Evolutionary conservation across 2,329 filamentous ascomycete species (phyloP), one percentile per base, ranked within the genome.

Genomic region (Incumbomyces delicatus): DNA sequence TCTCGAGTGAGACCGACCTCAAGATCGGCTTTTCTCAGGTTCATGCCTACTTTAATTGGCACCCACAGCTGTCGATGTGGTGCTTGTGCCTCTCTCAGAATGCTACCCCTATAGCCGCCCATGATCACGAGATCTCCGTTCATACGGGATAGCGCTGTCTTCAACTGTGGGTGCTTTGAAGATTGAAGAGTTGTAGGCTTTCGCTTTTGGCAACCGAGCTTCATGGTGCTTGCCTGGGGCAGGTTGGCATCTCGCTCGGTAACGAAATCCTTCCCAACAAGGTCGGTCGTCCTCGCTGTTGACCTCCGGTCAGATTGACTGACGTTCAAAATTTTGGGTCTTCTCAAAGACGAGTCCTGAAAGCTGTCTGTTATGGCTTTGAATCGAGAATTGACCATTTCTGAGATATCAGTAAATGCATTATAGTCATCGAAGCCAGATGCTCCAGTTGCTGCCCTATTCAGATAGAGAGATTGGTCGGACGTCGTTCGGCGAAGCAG

Each of bases 21-120:
- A 3, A 96, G 72, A 61, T 96, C 87, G 2, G 90, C 89, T 61
- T 92, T 95, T 46, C 89, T 82, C 51, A 95, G 77, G 57, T 94
- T 95, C 42, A 96, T 69, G 1, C 90, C 89, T 22, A 95, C 83
- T 64, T 95, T 95, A 59, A 95, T 82, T 0, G 89, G 89, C 1
- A 94, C 86, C 90, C 90, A 96, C 0, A 95, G 69, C 61, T 94
- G 87, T n/a, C 87, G 80, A 59, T 90, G 80, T 3, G 85, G 84
- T 7, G 85, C 77, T 51, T 87, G 81, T 10, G 87, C 83, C 10
- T 87, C 94, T 27, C 89, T 80, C 27, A 96, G 66, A n/a, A 95
- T 75, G 0, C 89, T 95, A 2, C 90, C 90, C 53, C 90, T 77
- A 60, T 95, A 95, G 12, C 90, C 90, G 16, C 90, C 90, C 60